Evolutionary conservation across 176 grass and related monocot species (phyloP).

Genomic region (Ensete glaucum): DNA sequence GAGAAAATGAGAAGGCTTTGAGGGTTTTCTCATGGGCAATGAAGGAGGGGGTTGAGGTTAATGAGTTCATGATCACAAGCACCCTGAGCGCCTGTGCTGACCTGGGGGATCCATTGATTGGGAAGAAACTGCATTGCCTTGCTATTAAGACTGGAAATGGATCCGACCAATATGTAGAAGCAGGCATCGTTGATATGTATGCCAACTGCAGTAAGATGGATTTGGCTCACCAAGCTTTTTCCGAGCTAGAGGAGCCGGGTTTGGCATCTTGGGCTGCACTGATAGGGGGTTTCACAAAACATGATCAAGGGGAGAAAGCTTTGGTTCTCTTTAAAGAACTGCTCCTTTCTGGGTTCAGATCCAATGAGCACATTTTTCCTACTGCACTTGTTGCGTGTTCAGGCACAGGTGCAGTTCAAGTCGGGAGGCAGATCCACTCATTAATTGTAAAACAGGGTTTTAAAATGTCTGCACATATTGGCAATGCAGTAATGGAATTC

Average conservation of each 20-base stretch:
- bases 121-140: constrained; percentile 12
- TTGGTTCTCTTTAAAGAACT: neutral
- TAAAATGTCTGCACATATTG: constrained; percentile 11
- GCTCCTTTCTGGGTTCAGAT: neutral
- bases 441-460: constrained; percentile 11
- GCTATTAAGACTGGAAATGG: constrained; percentile 5
- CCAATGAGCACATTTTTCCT: constrained; percentile 17
- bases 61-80: constrained; percentile 17
- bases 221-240: constrained; percentile 7
- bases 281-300: neutral
- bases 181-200: constrained; percentile 10
- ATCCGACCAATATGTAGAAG: constrained; percentile 5
- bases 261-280: constrained; percentile 18
- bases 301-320: constrained; percentile 1
- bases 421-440: constrained; percentile 5
- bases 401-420: neutral
- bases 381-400: constrained; percentile 7
- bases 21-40: neutral
- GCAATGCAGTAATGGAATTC: constrained; percentile 17
- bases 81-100: constrained; percentile 5
- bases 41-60: constrained; percentile 6
- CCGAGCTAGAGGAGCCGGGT: constrained; percentile 1
- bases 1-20: constrained; percentile 11
- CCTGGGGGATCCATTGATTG: neutral
- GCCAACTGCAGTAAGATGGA: constrained; percentile 2